phyloP scores from a whole-genome alignment of 495 filamentous ascomycete species.

The Xylaria sp. region DNA sequence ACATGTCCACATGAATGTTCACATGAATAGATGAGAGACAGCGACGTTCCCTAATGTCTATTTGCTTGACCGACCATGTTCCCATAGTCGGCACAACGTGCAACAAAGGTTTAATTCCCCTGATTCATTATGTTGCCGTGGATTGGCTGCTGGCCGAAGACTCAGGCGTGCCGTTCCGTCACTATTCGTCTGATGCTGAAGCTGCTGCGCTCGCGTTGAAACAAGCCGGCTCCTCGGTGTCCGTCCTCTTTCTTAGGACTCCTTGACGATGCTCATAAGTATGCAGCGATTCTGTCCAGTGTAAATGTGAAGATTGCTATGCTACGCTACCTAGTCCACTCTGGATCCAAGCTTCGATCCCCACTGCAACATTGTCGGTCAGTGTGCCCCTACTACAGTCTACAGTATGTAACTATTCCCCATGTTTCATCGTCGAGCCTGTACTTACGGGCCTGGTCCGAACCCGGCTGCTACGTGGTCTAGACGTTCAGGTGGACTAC shows the following conservation, averaged over 20 bases:
- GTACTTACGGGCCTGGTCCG: background rate
- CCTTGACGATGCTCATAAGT: background rate
- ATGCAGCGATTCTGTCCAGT: background rate
- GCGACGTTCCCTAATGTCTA: background rate
- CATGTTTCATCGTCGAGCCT: background rate
- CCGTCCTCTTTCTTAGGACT: background rate
- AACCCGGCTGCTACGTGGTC: background rate
- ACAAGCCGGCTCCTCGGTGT: background rate
- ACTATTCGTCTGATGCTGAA: background rate
- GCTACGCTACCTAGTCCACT: constrained; percentile 5
- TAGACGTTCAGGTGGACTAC: background rate
- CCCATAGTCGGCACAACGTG: background rate
- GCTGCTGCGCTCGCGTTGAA: background rate
- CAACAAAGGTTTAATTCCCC: background rate
- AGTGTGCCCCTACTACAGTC: too few relatives aligned
- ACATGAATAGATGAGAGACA: background rate
- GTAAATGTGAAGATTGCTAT: background rate
- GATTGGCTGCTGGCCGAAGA: background rate
- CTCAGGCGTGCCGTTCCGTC: background rate
- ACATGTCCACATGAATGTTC: background rate
- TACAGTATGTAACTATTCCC: too few relatives aligned
- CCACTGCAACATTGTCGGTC: constrained; percentile 12
- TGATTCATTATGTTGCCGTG: background rate
- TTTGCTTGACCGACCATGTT: background rate
- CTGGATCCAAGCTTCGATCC: background rate